Percentiles rank a stretch among this genome's conserved stretches.
Conservation (phyloP, 106 monocot species). For the Acanthochlamys bracteata region DNA sequence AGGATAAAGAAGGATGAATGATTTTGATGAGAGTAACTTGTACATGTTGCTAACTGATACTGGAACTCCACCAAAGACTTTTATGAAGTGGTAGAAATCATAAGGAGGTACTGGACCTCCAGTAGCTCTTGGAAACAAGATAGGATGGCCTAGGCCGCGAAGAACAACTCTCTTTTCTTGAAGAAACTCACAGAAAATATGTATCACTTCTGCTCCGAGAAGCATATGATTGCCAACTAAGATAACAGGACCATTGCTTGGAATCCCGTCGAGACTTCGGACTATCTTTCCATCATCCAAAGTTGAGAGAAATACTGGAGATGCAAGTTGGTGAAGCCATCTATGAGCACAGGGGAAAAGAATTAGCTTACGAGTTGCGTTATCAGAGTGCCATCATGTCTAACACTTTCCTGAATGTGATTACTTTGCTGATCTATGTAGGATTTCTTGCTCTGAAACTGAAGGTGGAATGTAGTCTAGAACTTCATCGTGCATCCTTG, state of each 20-base stretch:
- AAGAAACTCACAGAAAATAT: slow-evolving; percentile 33
- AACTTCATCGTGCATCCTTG: slow-evolving; percentile 30
- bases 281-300: slow-evolving; percentile 52
- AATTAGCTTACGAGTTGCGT: background rate
- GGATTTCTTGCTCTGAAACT: slow-evolving; percentile 15
- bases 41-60: slow-evolving; percentile 14
- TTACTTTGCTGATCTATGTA: slow-evolving; percentile 16
- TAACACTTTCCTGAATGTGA: background rate
- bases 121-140: slow-evolving; percentile 26
- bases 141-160: slow-evolving; percentile 53
- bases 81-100: slow-evolving; percentile 22
- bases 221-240: slow-evolving; percentile 75
- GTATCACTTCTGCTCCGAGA: slow-evolving; percentile 44
- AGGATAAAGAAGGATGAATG: slow-evolving; percentile 64
- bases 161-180: slow-evolving; percentile 35
- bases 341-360: slow-evolving; percentile 18
- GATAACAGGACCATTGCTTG: slow-evolving; percentile 60
- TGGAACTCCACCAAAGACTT: slow-evolving; percentile 45
- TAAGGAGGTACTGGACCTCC: slow-evolving; percentile 14
- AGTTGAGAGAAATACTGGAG: slow-evolving; percentile 60
- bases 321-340: slow-evolving; percentile 14
- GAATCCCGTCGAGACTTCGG: slow-evolving; percentile 52
- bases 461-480: slow-evolving; percentile 50
- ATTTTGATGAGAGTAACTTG: slow-evolving; percentile 15
- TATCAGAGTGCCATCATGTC: background rate